These are phyloP conservation scores for Fusarium nurragi DNA, from an alignment of 2,329 filamentous ascomycete species.

Conservation along the genomic window DNA sequence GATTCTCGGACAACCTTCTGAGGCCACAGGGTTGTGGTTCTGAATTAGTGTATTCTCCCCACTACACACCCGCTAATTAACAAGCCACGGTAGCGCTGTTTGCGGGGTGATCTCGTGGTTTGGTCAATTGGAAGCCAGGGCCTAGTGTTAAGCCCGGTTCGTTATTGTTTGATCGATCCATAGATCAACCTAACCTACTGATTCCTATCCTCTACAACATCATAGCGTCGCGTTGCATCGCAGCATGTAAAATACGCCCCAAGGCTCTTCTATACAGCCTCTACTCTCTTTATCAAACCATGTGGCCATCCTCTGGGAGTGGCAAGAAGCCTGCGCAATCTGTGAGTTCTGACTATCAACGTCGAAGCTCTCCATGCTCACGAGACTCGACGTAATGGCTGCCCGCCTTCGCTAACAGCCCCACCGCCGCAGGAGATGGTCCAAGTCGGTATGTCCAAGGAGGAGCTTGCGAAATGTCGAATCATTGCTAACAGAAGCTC, in stretches of 20 bases:
- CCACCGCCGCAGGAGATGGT: constrained; percentile 88
- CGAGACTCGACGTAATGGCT: constrained; percentile 40
- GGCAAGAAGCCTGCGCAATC: constrained; percentile 77
- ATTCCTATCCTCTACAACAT: constrained; percentile 35
- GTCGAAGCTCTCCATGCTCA: constrained; percentile 31
- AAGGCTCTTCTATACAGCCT: constrained; percentile 40
- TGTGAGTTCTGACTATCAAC: constrained; percentile 59
- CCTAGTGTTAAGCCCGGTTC: constrained; percentile 26
- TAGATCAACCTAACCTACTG: constrained; percentile 28
- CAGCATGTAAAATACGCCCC: constrained; percentile 47
- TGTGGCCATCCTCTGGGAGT: constrained; percentile 73
- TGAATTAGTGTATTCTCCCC: constrained; percentile 18
- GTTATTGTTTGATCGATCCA: constrained; percentile 26
- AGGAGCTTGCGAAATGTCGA: constrained; percentile 19
- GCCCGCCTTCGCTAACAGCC: constrained; percentile 49
- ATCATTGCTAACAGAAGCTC: constrained; percentile 42
- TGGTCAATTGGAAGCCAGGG: constrained; percentile 20
- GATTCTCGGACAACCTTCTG: not conserved
- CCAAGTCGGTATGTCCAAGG: constrained; percentile 82
- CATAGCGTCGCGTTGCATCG: constrained; percentile 40
- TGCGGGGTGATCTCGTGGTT: constrained; percentile 36
- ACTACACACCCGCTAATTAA: constrained; percentile 23
- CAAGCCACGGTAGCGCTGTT: constrained; percentile 28
- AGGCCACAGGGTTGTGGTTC: constrained; percentile 1
- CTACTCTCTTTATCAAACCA: constrained; percentile 49